Evolutionary conservation across 768 basidiomycete genomes (phyloP).

Genomic region (Dacryopinax primogenitus): DNA sequence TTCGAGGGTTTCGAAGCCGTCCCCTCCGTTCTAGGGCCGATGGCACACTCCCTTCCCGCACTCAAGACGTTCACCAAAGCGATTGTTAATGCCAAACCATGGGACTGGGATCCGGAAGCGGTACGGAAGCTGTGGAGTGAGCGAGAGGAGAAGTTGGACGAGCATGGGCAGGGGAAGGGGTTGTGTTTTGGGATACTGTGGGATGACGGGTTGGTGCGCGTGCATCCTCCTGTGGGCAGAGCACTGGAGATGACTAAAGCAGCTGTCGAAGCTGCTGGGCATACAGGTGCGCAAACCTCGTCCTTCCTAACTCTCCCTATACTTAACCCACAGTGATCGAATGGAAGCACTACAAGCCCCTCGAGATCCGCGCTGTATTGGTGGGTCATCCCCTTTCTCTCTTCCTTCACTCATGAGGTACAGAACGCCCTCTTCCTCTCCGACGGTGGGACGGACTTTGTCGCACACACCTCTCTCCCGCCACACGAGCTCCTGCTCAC

Average conservation of each 20-base stretch:
- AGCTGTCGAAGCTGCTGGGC: conserved; percentile 19
- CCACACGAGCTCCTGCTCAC: conserved; percentile 41
- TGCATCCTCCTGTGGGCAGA: conserved; percentile 18
- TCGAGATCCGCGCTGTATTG: not conserved
- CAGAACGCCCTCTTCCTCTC: conserved; percentile 33
- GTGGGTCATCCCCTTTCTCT: not conserved
- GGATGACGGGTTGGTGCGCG: conserved; percentile 15
- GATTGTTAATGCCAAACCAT: conserved; percentile 22
- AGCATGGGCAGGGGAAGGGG: conserved; percentile 14
- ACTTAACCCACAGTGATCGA: not conserved
- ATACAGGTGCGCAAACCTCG: conserved; percentile 19
- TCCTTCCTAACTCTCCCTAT: conserved; percentile 11
- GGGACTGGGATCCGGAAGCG: conserved; percentile 19
- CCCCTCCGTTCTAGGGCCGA: conserved; percentile 9
- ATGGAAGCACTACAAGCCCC: not conserved
- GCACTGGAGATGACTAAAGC: conserved; percentile 20
- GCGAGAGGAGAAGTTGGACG: conserved; percentile 16
- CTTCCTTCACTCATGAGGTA: not conserved
- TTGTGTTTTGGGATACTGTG: conserved; percentile 20
- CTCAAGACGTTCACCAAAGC: conserved; percentile 22
- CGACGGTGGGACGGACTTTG: conserved; percentile 38
- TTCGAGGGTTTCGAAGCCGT: conserved; percentile 14
- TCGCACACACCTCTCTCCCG: conserved; percentile 10
- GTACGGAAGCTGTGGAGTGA: conserved; percentile 15
- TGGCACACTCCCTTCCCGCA: conserved; percentile 17